Conservation (phyloP, 441 rosid species). For the Jatropha multifida region DNA sequence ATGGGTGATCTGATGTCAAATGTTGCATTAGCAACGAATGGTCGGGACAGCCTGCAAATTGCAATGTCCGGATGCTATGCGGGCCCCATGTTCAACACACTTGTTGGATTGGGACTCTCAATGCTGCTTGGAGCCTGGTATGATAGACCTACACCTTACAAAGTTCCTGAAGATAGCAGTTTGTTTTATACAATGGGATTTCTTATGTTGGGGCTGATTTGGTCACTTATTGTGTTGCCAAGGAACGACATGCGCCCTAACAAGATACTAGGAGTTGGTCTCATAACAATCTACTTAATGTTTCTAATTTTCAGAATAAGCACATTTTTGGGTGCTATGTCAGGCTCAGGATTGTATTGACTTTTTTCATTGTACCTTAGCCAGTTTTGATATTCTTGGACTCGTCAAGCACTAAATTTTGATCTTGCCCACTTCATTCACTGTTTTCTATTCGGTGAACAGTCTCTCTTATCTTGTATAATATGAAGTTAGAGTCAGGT, state of each 20-base stretch:
- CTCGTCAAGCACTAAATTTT: background rate
- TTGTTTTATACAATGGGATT: conserved; percentile 80
- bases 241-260: conserved; percentile 75
- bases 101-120: conserved; percentile 72
- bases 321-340: background rate
- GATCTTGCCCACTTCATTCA: background rate
- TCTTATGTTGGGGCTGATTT: conserved; percentile 63
- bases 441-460: background rate
- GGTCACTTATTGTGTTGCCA: conserved; percentile 71
- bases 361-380: background rate
- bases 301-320: conserved; percentile 38
- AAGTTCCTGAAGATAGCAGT: conserved; percentile 61
- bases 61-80: conserved; percentile 92
- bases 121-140: conserved; percentile 84
- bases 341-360: background rate
- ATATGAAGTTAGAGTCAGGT: background rate
- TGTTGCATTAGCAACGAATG: conserved; percentile 68
- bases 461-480: conserved; percentile 5
- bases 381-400: background rate
- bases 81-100: conserved; percentile 94
- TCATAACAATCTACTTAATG: conserved; percentile 59
- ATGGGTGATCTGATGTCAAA: conserved; percentile 91
- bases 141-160: conserved; percentile 47
- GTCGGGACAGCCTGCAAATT: conserved; percentile 75
- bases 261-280: conserved; percentile 72